Evolutionary conservation across 768 basidiomycete genomes (phyloP), one percentile per base, ranked within the genome.

Genomic region (Pulveroboletus frians): DNA sequence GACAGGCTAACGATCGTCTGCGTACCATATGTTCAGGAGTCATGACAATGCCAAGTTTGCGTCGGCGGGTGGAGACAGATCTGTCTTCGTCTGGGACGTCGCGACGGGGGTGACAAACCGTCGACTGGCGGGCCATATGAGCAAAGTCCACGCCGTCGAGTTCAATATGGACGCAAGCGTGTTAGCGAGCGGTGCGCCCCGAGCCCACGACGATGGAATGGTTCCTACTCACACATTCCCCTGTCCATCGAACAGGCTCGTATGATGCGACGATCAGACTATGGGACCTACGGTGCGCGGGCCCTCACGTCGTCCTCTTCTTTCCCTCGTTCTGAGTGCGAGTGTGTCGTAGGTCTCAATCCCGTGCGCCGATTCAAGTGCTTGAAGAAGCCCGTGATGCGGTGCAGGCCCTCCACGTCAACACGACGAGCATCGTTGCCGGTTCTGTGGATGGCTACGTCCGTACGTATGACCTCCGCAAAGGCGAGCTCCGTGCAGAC

Each of bases 71-170:
- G 95, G 95, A 6, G 95, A 99, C 68, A 83, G 91, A 54, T 84
- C 85, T 43, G 84, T 96, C 1, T 96, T 96, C 57, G 69, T 96
- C 20, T 98, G 95, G 95, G 96, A 99, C 63, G 96, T 99, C 9
- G 80, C 85, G 15, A 81, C 87, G 29, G 95, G 91, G 11, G 77
- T 81, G 39, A 92, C 94, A 1, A 83, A 84, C 36, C 76, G 92
- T 35, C 77, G 94, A 47, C 75, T 96, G 52, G 70, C 88, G 15
- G 96, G 92, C 0, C 96, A 99, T 67, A 80, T 90, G 76, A 81
- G 90, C 15, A 93, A 92, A 64, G 87, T 98, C 42, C 84, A 93
- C 69, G 76, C 78, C 6, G 93, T 98, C 6, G 90, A 89, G 51
- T 92, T 97, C 72, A 93, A 92, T 58, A 75, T 80, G 42, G 91